phyloP scores from a whole-genome alignment of 2,329 filamentous ascomycete genomes.

The Monilinia polystroma region DNA sequence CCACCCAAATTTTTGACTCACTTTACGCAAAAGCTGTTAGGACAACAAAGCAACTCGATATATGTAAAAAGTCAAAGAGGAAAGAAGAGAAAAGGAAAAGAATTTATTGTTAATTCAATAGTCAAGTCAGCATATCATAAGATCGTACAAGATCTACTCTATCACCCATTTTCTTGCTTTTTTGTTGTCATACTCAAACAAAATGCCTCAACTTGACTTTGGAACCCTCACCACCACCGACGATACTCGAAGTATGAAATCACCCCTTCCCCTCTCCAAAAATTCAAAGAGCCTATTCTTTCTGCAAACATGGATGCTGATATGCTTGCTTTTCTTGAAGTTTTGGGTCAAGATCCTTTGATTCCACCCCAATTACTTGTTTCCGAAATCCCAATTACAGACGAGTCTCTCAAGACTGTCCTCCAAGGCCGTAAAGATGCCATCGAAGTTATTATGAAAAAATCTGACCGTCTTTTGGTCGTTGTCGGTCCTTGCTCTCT shows the following conservation, averaged over 20 bases:
- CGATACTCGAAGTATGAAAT: conserved; percentile 51
- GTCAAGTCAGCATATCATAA: not conserved
- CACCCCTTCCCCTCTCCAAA: conserved; percentile 22
- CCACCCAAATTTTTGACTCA: conserved; percentile 22
- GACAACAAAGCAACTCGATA: conserved; percentile 17
- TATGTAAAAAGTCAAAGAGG: not conserved
- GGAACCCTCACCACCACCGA: conserved; percentile 44
- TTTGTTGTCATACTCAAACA: conserved; percentile 20
- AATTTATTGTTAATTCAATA: not conserved
- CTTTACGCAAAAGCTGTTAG: conserved; percentile 18
- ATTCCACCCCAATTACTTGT: conserved; percentile 86
- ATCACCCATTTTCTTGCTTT: not conserved
- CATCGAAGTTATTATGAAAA: conserved; percentile 40
- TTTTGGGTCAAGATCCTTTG: conserved; percentile 90
- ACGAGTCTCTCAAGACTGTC: conserved; percentile 63
- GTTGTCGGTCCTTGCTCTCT: conserved; percentile 96
- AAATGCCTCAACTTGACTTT: conserved; percentile 39
- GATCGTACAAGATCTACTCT: conserved; percentile 5
- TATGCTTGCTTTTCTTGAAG: conserved; percentile 47
- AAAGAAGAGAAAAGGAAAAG: not conserved
- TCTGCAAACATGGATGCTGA: conserved; percentile 27
- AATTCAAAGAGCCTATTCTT: conserved; percentile 10
- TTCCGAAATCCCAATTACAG: conserved; percentile 75
- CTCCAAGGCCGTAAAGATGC: conserved; percentile 67
- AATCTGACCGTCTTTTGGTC: conserved; percentile 79